These are phyloP conservation scores for Pachyrhizus erosus DNA, from an alignment of 306 rosid species.

Conservation along the genomic window DNA sequence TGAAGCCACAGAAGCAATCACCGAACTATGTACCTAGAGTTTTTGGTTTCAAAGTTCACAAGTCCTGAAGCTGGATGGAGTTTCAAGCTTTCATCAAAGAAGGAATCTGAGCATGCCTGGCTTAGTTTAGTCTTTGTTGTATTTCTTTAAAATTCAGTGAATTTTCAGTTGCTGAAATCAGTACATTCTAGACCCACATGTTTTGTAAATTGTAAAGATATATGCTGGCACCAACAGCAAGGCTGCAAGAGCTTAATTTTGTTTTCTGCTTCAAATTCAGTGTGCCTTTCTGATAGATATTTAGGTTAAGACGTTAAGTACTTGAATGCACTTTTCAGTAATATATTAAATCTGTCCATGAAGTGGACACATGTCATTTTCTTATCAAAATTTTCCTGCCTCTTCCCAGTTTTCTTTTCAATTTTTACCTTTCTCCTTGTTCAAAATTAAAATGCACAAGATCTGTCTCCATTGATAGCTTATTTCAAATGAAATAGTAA, in stretches of 20 bases:
- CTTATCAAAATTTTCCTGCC: neutral
- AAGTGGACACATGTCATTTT: neutral
- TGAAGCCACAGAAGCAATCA: slow-evolving; percentile 76
- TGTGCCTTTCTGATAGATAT: slow-evolving; percentile 25
- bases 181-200: slow-evolving; percentile 32
- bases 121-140: slow-evolving; percentile 31
- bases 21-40: slow-evolving; percentile 83
- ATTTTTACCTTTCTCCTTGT: neutral
- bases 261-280: slow-evolving; percentile 41
- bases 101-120: slow-evolving; percentile 35
- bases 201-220: slow-evolving; percentile 33
- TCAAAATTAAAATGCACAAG: neutral
- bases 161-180: slow-evolving; percentile 12
- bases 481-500: neutral
- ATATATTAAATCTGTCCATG: neutral
- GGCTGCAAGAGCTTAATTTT: slow-evolving; percentile 39
- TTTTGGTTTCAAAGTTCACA: slow-evolving; percentile 88
- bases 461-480: neutral
- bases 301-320: neutral
- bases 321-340: neutral
- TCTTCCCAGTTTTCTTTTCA: neutral
- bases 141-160: slow-evolving; percentile 19
- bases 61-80: slow-evolving; percentile 56
- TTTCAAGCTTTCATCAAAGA: slow-evolving; percentile 38
- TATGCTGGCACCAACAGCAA: slow-evolving; percentile 41